Evolutionary conservation across 208 protist species (phyloP).

Genomic region (Leishmania amazonensis): DNA sequence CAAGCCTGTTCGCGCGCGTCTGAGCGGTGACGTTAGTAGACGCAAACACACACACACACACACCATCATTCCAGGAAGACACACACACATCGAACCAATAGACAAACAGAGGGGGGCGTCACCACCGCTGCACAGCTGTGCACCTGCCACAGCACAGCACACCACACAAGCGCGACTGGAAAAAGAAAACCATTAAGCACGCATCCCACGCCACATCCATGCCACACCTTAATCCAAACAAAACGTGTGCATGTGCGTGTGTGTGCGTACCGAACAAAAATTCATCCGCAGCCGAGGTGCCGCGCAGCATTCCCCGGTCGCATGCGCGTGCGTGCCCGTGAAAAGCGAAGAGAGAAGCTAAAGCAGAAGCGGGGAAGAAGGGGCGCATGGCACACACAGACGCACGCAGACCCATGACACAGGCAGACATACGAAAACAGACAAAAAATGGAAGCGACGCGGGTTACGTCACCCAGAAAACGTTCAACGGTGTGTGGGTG

Average conservation of each 20-base stretch:
- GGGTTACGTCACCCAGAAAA: not conserved
- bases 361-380: not conserved
- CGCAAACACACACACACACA: not conserved
- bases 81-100: not conserved
- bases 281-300: not conserved
- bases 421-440: not conserved
- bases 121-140: not conserved
- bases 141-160: not conserved
- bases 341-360: not conserved
- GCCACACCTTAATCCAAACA: not conserved
- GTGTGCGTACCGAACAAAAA: not conserved
- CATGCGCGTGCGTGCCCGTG: not conserved
- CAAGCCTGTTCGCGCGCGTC: not conserved
- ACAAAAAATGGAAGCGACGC: not conserved
- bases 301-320: not conserved
- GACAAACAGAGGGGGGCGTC: not conserved
- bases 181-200: not conserved
- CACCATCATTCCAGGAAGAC: not conserved
- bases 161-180: not conserved
- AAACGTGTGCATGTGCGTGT: not conserved
- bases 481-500: not conserved
- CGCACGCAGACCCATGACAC: not conserved
- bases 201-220: not conserved
- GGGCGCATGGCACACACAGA: not conserved
- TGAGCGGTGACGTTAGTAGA: not conserved